Evolutionary conservation across 2,329 filamentous ascomycete genomes (phyloP).

Genomic region (Tolypocladium ophioglossoides): DNA sequence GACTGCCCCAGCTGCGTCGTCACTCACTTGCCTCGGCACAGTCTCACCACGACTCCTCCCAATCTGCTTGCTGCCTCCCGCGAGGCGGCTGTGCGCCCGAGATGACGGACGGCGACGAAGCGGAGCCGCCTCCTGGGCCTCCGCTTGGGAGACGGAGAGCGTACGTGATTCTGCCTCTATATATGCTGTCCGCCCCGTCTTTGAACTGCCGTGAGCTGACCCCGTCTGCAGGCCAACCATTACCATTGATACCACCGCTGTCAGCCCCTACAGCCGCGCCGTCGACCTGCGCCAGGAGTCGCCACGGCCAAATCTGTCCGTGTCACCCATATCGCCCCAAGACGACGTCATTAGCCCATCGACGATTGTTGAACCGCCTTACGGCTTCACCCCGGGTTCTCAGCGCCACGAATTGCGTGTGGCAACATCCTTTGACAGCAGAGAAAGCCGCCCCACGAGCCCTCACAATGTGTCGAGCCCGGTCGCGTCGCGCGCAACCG

Average conservation of each 20-base stretch:
- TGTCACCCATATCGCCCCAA: conserved; percentile 21
- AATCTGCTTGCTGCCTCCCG: conserved; percentile 4
- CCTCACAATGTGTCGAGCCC: conserved; percentile 62
- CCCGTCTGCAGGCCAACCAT: conserved; percentile 35
- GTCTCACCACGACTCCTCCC: conserved; percentile 3
- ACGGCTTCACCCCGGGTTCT: conserved; percentile 14
- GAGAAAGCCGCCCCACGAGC: conserved; percentile 57
- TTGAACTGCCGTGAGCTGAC: conserved; percentile 3
- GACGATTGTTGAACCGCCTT: conserved; percentile 21
- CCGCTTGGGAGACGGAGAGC: conserved; percentile 22
- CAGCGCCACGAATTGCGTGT: conserved; percentile 34
- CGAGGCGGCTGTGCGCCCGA: conserved; percentile 9
- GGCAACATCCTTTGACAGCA: conserved; percentile 54
- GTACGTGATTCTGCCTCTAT: conserved; percentile 18
- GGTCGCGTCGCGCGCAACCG: conserved; percentile 30
- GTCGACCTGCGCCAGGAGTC: conserved; percentile 17
- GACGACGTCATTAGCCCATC: conserved; percentile 31
- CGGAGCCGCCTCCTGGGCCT: conserved; percentile 9
- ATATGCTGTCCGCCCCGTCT: background rate
- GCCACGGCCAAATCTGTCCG: conserved; percentile 6
- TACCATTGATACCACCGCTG: conserved; percentile 41
- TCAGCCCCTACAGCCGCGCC: conserved; percentile 15
- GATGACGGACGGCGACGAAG: conserved; percentile 12
- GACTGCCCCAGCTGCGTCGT: background rate
- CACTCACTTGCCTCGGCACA: conserved; percentile 1